Conservation (phyloP, 371 early-diverging fungal genomes). For the Mortierella sp. region DNA sequence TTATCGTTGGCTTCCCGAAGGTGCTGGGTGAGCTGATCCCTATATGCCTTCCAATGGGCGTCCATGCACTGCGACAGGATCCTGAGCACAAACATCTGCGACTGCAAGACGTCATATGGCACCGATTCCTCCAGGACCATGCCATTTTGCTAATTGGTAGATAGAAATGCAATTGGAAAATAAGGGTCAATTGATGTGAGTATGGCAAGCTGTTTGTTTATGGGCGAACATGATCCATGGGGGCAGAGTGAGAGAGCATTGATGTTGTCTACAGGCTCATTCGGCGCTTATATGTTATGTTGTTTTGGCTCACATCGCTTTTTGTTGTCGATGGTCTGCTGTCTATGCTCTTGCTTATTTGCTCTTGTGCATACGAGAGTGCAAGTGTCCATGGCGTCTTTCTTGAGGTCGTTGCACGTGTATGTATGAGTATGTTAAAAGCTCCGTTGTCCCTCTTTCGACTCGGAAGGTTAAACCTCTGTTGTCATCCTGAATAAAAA, state of each 20-base stretch:
- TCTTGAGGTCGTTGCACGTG: neutral
- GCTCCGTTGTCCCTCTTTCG: neutral
- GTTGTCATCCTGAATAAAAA: neutral
- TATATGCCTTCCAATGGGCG: constrained; percentile 78
- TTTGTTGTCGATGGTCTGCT: neutral
- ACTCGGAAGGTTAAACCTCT: neutral
- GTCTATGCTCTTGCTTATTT: constrained; percentile 13
- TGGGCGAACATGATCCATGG: neutral
- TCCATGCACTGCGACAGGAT: constrained; percentile 82
- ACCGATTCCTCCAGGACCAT: constrained; percentile 68
- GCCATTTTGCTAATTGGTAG: constrained; percentile 52
- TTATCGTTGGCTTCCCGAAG: constrained; percentile 44
- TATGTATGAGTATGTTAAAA: neutral
- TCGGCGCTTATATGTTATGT: neutral
- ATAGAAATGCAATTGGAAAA: neutral
- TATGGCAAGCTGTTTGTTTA: neutral
- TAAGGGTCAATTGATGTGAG: constrained; percentile 3
- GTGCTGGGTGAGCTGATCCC: constrained; percentile 58
- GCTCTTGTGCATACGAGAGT: constrained; percentile 9
- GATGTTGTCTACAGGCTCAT: constrained; percentile 9
- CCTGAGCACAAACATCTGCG: constrained; percentile 81
- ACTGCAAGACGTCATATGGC: constrained; percentile 74
- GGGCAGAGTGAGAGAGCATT: neutral
- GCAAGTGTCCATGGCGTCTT: constrained; percentile 2
- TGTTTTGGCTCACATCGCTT: neutral